Percentiles rank a stretch among this genome's conserved stretches.
phyloP scores from a whole-genome alignment of 805 yeast genomes.

The Nakazawaea wyomingensis region DNA sequence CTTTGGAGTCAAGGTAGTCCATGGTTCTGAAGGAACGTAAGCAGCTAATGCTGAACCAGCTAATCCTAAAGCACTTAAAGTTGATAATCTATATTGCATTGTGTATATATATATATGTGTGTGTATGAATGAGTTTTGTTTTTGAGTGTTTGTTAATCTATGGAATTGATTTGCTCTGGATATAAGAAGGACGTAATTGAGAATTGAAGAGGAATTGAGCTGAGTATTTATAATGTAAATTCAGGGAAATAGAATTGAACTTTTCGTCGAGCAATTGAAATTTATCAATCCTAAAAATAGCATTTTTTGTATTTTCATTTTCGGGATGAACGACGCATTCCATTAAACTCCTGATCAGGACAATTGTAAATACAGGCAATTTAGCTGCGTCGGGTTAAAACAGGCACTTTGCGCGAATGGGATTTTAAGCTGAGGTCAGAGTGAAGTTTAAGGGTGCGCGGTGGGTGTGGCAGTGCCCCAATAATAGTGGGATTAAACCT shows the following conservation, averaged over 20 bases:
- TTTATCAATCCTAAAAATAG: slow-evolving; percentile 13
- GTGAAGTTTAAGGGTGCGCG: too few species aligned
- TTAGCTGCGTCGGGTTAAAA: too few species aligned
- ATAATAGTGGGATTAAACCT: too few species aligned
- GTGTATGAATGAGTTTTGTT: neutral
- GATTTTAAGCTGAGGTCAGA: too few species aligned
- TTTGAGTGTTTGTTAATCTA: too few species aligned
- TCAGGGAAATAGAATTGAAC: too few species aligned
- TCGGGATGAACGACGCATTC: slow-evolving; percentile 1
- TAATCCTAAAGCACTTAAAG: slow-evolving; percentile 34
- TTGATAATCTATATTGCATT: slow-evolving; percentile 40
- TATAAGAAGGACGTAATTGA: too few species aligned
- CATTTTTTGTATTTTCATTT: slow-evolving; percentile 2
- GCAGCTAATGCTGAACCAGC: slow-evolving; percentile 53
- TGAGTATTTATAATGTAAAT: neutral
- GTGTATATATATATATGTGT: slow-evolving; percentile 12
- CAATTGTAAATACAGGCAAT: slow-evolving; percentile 19
- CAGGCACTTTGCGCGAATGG: slow-evolving; percentile 2
- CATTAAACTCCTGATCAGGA: slow-evolving; percentile 13
- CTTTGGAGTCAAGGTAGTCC: slow-evolving; percentile 68
- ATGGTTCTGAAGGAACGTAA: slow-evolving; percentile 59
- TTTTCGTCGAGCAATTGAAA: too few species aligned
- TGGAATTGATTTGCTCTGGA: too few species aligned
- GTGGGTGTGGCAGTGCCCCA: too few species aligned
- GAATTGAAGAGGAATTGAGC: too few species aligned